These are phyloP conservation scores for Monocercomonoides exilis DNA, from an alignment of 78 protist genomes.

Conservation along the genomic window DNA sequence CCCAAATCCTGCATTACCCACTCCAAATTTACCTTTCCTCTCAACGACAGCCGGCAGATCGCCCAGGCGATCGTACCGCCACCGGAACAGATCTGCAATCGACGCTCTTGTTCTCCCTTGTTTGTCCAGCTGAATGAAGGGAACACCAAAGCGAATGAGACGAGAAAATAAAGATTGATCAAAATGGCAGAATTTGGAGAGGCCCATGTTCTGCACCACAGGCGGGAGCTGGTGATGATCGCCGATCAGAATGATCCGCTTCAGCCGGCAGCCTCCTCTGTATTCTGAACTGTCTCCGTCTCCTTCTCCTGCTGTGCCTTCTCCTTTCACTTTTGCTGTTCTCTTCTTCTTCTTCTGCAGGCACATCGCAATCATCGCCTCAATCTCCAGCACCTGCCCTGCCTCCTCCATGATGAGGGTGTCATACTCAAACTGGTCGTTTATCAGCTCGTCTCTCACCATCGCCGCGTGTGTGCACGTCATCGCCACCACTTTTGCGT, in stretches of 20 bases:
- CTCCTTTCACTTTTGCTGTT: no score
- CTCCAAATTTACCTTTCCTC: no score
- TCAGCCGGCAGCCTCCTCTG: slow-evolving; percentile 62
- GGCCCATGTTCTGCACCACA: slow-evolving; percentile 73
- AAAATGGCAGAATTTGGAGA: slow-evolving; percentile 60
- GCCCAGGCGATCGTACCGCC: slow-evolving; percentile 72
- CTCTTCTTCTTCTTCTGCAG: slow-evolving; percentile 52
- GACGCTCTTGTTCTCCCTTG: slow-evolving; percentile 73
- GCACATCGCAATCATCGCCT: slow-evolving; percentile 87
- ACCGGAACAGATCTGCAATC: slow-evolving; percentile 64
- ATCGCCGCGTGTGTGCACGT: slow-evolving; percentile 93
- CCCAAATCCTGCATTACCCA: slow-evolving; percentile 40
- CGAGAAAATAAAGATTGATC: slow-evolving; percentile 53
- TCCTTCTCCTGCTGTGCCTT: no score
- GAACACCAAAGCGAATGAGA: slow-evolving; percentile 65
- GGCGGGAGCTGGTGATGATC: slow-evolving; percentile 96
- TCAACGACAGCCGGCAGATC: slow-evolving; percentile 53
- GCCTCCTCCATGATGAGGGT: slow-evolving; percentile 88
- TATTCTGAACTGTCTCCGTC: no score
- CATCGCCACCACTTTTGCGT: slow-evolving; percentile 84
- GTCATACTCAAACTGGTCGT: slow-evolving; percentile 67
- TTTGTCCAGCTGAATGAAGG: slow-evolving; percentile 52
- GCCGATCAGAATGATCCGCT: slow-evolving; percentile 83
- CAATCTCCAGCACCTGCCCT: slow-evolving; percentile 83
- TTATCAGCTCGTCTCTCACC: neutral